Base-by-base conservation (phyloP, 2,329 filamentous ascomycete species). In the Peltaster fructicola region DNA sequence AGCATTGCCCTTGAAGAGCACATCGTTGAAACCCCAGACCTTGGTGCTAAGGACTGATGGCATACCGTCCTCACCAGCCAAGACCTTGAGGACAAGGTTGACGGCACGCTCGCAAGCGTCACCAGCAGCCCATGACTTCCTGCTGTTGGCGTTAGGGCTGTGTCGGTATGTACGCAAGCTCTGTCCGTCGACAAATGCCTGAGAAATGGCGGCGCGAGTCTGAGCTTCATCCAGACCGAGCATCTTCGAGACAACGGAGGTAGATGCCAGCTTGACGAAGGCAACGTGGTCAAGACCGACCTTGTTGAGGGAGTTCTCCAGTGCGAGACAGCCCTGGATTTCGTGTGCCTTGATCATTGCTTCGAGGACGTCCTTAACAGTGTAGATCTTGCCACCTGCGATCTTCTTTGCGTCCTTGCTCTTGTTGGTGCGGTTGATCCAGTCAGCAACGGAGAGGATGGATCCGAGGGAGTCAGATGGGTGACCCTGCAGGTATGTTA, bases 281-380 rank as follows among this genome's bases (percentile, higher is more conserved):
- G 95, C 79, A 36, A 98, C 88, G 57, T 98, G 88, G 61, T 98
- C 88, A 31, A 98, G 65, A 31, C 88, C 88, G 51, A 95, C 88
- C 62, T 85, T 91, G 70, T 98, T 98, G 72, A 74, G 95, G 26
- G 82, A 92, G 68, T 98, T 98, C 58, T 95, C 75, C 30, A 98
- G 68, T 29, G 88, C 88, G 52, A 98, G 63, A 56, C 84, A 90
- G 44, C 88, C 88, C 65, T 98, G 88, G 47, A 98, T 92, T 56
- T 98, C 88, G 56, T 98, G 88, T 42, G 88, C 88, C 68, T 92
- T 92, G 66, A 95, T 41, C 47, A 95, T 93, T 41, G 68, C 82
- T 65, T 93, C 84, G 37, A 98, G 68, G 18, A 98, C 73, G 46
- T 95, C 85, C 50, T 73, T 73, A 49, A 95, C 61, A 40, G 77